Conservation (phyloP, 2,329 filamentous ascomycete species). For the Thielaviopsis cerberus region DNA sequence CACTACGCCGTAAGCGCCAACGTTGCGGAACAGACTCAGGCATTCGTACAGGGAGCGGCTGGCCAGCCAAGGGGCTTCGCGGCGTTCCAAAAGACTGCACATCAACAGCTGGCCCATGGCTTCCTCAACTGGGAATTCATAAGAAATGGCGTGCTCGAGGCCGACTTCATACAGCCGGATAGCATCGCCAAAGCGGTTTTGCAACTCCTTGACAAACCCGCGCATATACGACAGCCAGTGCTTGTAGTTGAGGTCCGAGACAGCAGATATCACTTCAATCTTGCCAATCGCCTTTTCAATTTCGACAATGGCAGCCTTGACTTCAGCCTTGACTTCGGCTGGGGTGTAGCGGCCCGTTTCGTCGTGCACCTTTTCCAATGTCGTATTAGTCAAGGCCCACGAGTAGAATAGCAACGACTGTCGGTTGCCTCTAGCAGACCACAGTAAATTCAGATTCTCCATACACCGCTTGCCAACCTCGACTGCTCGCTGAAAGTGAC, state of each 20-base stretch:
- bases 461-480: constrained; percentile 35
- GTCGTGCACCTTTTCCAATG: constrained; percentile 28
- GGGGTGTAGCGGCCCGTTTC: constrained; percentile 22
- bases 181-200: constrained; percentile 35
- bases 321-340: constrained; percentile 18
- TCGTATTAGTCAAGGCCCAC: constrained; percentile 33
- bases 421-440: constrained; percentile 41
- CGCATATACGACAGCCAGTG: constrained; percentile 49
- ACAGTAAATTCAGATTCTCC: constrained; percentile 30
- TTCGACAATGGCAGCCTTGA: constrained; percentile 30
- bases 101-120: constrained; percentile 57
- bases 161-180: constrained; percentile 50
- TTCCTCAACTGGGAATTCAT: constrained; percentile 51
- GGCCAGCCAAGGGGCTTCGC: constrained; percentile 47
- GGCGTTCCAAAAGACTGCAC: constrained; percentile 49
- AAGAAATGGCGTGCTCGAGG: constrained; percentile 51
- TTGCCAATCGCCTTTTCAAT: constrained; percentile 37
- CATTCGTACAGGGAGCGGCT: constrained; percentile 50
- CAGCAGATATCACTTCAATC: constrained; percentile 37
- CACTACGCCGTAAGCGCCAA: constrained; percentile 52
- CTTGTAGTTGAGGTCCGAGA: constrained; percentile 53
- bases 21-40: constrained; percentile 46
- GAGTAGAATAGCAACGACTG: constrained; percentile 42
- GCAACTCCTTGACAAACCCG: constrained; percentile 49
- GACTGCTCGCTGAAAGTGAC: constrained; percentile 40